These are phyloP conservation scores for Emericellopsis cladophorae DNA, from an alignment of 2,329 filamentous ascomycete genomes.

Conservation along the genomic window DNA sequence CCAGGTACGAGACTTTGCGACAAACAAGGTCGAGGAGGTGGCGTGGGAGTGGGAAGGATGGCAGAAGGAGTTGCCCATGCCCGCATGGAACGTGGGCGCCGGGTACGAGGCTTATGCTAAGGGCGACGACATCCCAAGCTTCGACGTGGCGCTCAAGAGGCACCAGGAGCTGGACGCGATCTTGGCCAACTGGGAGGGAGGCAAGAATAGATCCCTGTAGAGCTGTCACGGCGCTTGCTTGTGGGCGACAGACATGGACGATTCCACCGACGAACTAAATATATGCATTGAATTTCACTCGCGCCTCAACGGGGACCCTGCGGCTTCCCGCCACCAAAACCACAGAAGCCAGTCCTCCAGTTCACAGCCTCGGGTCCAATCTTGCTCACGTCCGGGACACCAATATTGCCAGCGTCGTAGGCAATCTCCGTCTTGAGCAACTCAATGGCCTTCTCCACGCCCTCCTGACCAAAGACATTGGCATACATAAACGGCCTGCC, in stretches of 20 bases:
- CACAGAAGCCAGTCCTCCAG: no score
- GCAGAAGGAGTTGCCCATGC: not conserved
- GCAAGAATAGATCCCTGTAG: not conserved
- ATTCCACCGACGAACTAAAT: no score
- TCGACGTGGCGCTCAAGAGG: not conserved
- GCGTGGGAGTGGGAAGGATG: not conserved
- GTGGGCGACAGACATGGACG: no score
- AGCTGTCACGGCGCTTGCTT: no score
- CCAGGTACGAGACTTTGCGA: not conserved
- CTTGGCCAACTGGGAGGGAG: not conserved
- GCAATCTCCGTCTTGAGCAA: conserved; percentile 37
- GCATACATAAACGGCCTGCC: conserved; percentile 39
- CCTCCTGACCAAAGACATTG: conserved; percentile 36
- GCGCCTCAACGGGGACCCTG: no score
- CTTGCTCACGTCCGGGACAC: conserved; percentile 22
- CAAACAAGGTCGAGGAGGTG: not conserved
- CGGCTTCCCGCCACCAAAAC: no score
- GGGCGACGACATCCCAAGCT: not conserved
- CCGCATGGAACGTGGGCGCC: not conserved
- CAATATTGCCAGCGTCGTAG: conserved; percentile 29
- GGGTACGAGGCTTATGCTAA: not conserved
- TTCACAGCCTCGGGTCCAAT: conserved; percentile 7
- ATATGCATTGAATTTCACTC: no score
- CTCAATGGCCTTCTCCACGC: conserved; percentile 27
- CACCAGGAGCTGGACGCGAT: not conserved